These are phyloP conservation scores for Schwanniomyces sp. DNA, from an alignment of 805 yeast genomes.

Conservation along the genomic window DNA sequence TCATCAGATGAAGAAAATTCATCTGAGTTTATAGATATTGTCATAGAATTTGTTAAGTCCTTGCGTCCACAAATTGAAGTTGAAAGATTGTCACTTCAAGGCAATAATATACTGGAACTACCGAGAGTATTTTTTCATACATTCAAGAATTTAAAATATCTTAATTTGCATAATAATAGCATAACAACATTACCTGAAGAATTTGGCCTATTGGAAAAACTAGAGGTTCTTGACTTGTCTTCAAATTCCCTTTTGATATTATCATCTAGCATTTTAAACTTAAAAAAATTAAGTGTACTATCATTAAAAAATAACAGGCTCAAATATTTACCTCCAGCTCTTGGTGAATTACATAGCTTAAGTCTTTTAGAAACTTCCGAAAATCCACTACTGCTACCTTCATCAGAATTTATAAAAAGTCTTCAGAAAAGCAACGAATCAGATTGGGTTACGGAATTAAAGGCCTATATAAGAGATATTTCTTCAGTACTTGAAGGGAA, in stretches of 20 bases:
- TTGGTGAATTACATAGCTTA: slow-evolving; percentile 52
- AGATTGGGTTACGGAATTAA: slow-evolving; percentile 47
- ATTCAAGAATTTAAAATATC: slow-evolving; percentile 46
- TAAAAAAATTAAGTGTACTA: slow-evolving; percentile 54
- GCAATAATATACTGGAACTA: slow-evolving; percentile 46
- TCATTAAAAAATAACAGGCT: slow-evolving; percentile 61
- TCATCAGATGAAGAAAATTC: slow-evolving; percentile 6
- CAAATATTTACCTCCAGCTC: slow-evolving; percentile 50
- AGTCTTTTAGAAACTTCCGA: slow-evolving; percentile 59
- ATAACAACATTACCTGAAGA: slow-evolving; percentile 54
- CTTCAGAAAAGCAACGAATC: slow-evolving; percentile 37
- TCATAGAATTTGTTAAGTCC: slow-evolving; percentile 20
- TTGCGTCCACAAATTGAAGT: slow-evolving; percentile 29
- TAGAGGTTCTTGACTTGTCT: slow-evolving; percentile 70
- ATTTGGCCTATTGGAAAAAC: slow-evolving; percentile 33
- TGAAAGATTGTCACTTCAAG: slow-evolving; percentile 54
- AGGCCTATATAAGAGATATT: slow-evolving; percentile 38
- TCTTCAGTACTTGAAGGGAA: slow-evolving; percentile 12
- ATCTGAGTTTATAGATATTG: slow-evolving; percentile 20
- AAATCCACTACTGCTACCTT: slow-evolving; percentile 59
- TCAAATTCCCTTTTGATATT: slow-evolving; percentile 50
- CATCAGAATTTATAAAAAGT: slow-evolving; percentile 29
- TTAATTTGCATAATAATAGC: slow-evolving; percentile 66
- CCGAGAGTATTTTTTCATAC: slow-evolving; percentile 49
- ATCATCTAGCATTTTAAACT: slow-evolving; percentile 29